phyloP scores from a whole-genome alignment of 352 stramenopile species.

The Phytopythium boreale region DNA sequence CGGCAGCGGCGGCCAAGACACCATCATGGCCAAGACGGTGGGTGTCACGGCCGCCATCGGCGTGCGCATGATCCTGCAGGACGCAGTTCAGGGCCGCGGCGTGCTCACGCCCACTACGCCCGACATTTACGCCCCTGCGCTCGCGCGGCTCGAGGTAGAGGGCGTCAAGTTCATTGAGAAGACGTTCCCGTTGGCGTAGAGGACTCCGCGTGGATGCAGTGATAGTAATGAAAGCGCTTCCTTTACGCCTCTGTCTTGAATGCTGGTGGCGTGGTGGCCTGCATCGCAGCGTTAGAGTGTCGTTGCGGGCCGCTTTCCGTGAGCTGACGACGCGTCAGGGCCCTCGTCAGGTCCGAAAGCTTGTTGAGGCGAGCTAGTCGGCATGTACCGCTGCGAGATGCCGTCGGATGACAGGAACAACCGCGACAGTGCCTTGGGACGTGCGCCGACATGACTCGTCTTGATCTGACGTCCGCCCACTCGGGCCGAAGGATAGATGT shows the following conservation, averaged over 20 bases:
- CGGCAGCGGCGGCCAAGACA: slow-evolving; percentile 77
- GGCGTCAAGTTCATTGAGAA: slow-evolving; percentile 88
- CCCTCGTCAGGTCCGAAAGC: slow-evolving; percentile 7
- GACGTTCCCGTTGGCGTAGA: slow-evolving; percentile 36
- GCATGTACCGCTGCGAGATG: slow-evolving; percentile 69
- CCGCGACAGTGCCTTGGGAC: slow-evolving; percentile 52
- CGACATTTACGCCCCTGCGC: slow-evolving; percentile 87
- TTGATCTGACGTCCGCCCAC: slow-evolving; percentile 57
- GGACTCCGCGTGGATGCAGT: background rate
- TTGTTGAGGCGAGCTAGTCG: slow-evolving; percentile 10
- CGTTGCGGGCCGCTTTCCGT: background rate
- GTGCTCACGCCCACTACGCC: slow-evolving; percentile 89
- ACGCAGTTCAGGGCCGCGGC: slow-evolving; percentile 75
- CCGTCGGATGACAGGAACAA: slow-evolving; percentile 74
- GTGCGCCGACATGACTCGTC: slow-evolving; percentile 45
- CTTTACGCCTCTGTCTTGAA: background rate
- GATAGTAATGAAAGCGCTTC: background rate
- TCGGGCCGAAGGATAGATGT: slow-evolving; percentile 46
- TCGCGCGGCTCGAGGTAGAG: slow-evolving; percentile 84
- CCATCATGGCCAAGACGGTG: slow-evolving; percentile 96
- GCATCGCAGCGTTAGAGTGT: background rate
- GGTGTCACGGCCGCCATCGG: slow-evolving; percentile 92
- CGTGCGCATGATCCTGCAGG: slow-evolving; percentile 92
- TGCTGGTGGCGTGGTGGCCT: background rate
- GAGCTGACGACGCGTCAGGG: too few species aligned